Conservation (phyloP, 2,329 filamentous ascomycete species). For the Dactylellina drechsleri region DNA sequence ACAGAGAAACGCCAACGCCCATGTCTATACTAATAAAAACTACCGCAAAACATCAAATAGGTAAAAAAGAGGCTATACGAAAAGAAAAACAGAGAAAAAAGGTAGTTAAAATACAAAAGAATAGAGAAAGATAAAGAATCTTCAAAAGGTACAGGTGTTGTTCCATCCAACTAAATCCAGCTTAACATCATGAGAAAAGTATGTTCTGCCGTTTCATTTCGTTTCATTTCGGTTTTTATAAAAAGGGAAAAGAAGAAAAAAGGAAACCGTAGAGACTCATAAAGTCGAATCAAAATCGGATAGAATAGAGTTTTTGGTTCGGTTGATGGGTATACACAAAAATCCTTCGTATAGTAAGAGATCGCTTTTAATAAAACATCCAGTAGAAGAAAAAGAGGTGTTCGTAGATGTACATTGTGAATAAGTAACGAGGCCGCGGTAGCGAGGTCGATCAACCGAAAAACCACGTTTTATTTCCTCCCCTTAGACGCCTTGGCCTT, state of each 20-base stretch:
- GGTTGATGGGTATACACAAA: too few relatives aligned
- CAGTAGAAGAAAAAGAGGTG: conserved; percentile 19
- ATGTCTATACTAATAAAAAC: too few relatives aligned
- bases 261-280: neutral
- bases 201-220: too few relatives aligned
- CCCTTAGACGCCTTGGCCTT: conserved; percentile 38
- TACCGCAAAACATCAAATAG: too few relatives aligned
- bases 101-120: too few relatives aligned
- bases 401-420: conserved; percentile 29
- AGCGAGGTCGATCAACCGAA: neutral
- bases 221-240: neutral
- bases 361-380: conserved; percentile 42
- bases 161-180: too few relatives aligned
- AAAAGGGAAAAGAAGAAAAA: conserved; percentile 5
- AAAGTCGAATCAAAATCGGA: neutral
- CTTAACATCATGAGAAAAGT: too few relatives aligned
- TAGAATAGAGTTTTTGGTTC: neutral
- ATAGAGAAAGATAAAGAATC: too few relatives aligned
- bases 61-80: too few relatives aligned
- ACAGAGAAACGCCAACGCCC: too few relatives aligned
- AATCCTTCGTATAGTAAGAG: neutral
- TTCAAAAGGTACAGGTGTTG: too few relatives aligned
- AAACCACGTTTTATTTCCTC: conserved; percentile 28
- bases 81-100: too few relatives aligned
- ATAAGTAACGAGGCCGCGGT: neutral